These are phyloP conservation scores for Ophiostoma sp. DNA, from an alignment of 2,329 filamentous ascomycete genomes.

Conservation along the genomic window DNA sequence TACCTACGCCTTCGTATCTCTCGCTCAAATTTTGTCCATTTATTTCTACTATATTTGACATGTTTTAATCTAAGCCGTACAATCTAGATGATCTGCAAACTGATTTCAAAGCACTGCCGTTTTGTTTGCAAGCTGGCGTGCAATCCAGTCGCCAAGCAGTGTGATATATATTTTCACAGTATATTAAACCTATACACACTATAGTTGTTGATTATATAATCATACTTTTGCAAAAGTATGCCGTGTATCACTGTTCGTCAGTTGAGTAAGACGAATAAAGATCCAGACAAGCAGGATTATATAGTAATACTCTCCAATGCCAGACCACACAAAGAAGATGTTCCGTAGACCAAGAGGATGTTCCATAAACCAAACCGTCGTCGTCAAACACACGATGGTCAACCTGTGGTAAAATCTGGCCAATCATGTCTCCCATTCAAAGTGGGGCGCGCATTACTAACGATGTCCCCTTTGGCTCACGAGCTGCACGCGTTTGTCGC, in stretches of 20 bases:
- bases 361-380: not conserved
- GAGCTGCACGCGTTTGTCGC: conserved; percentile 14
- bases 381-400: not conserved
- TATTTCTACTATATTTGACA: too few species aligned
- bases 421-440: not conserved
- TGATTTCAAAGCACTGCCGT: too few species aligned
- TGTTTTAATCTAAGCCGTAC: too few species aligned
- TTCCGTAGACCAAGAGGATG: too few species aligned
- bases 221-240: not conserved
- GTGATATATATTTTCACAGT: too few species aligned
- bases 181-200: not conserved
- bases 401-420: not conserved
- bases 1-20: too few species aligned
- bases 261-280: not conserved
- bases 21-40: too few species aligned
- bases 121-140: too few species aligned
- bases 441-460: not conserved
- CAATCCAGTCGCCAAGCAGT: too few species aligned
- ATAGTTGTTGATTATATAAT: not conserved
- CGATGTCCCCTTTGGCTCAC: not conserved
- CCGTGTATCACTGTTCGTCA: not conserved
- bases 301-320: too few species aligned
- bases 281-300: not conserved
- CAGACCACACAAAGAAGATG: too few species aligned
- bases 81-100: too few species aligned